These are phyloP conservation scores for Takakia lepidozioides DNA, from an alignment of 225 moss, liverwort and hornwort genomes.

Conservation along the genomic window DNA sequence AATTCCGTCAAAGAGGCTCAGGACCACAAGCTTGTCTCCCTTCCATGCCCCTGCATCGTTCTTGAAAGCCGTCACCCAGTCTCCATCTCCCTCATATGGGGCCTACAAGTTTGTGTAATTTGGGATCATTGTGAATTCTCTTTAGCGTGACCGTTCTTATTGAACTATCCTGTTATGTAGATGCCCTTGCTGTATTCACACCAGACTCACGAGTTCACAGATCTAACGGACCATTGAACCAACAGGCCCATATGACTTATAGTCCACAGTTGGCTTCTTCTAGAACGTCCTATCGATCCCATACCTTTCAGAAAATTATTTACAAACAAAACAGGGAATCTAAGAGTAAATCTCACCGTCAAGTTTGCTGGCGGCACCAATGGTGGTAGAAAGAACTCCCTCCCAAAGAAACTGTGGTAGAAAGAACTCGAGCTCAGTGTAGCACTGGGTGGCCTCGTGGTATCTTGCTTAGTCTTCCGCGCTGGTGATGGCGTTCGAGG, in stretches of 20 bases:
- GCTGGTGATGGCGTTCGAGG: slow-evolving; percentile 3
- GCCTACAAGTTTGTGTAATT: no score
- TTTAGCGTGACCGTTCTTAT: slow-evolving; percentile 6
- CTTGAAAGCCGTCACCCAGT: slow-evolving; percentile 43
- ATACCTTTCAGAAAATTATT: no score
- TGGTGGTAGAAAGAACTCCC: no score
- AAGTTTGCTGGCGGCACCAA: slow-evolving; percentile 4
- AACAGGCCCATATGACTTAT: neutral
- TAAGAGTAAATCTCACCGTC: neutral
- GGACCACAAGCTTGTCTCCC: slow-evolving; percentile 44
- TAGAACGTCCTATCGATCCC: no score
- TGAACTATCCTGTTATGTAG: slow-evolving; percentile 13
- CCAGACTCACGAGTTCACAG: neutral
- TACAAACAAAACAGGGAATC: no score
- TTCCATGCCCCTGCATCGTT: slow-evolving; percentile 34
- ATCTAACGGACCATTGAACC: neutral
- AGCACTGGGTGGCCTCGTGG: no score
- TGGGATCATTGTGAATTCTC: no score
- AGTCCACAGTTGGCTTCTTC: neutral
- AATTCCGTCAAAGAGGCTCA: slow-evolving; percentile 59
- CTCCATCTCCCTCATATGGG: slow-evolving; percentile 34
- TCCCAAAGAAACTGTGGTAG: no score
- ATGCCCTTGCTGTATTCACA: neutral
- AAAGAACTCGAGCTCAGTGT: no score
- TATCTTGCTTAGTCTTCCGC: no score